Evolutionary conservation across 1,284 basidiomycete genomes (phyloP), one percentile per base, ranked within the genome.

Genomic region (Papiliotrema fonsecae): DNA sequence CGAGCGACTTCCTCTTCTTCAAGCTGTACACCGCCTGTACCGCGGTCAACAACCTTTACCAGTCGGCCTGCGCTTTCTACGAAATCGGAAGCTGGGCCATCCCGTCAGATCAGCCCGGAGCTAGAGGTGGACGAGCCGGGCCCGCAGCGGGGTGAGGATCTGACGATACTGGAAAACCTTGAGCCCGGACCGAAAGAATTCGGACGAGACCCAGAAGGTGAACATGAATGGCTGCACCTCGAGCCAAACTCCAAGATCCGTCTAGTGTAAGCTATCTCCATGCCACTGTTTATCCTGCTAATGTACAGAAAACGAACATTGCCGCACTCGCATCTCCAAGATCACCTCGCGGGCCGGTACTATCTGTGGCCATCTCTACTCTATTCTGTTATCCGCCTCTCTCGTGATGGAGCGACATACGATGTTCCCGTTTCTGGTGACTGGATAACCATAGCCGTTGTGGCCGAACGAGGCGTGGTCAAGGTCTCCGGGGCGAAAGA

Each of bases 391-490:
- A 80, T 89, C 38, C 83, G 87, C 11, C 80, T 87, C 0, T 78
- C 84, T 7, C 81, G 84, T 0, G 84, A 87, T 60, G 86, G 87
- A 57, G 82, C 85, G 48, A 84, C 84, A 14, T 93, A 91, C 70
- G 89, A 96, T 44, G 80, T 98, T 0, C 93, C 93, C 2, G 83
- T 97, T 4, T 81, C 83, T 5, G 87, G 88, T 2, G 94, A 97
- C 70, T 97, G 87, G 51, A 78, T 97, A 32, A 88, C 89, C 2
- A 87, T 97, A 42, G 89, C 88, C 4, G 90, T 97, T 57, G 88
- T 91, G 0, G 92, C 96, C 2, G 88, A 96, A 65, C 58, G 69
- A 14, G 88, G 87, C 67, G 85, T 88, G 68, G 81, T 75, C 47
- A 56, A 56, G 27, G 60, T 69, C 11, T 68, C 64, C 48, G 69